Evolutionary conservation across 148 eudicot genomes (phyloP), one percentile per base, ranked within the genome.

Genomic region (Vaccinium macrocarpon): DNA sequence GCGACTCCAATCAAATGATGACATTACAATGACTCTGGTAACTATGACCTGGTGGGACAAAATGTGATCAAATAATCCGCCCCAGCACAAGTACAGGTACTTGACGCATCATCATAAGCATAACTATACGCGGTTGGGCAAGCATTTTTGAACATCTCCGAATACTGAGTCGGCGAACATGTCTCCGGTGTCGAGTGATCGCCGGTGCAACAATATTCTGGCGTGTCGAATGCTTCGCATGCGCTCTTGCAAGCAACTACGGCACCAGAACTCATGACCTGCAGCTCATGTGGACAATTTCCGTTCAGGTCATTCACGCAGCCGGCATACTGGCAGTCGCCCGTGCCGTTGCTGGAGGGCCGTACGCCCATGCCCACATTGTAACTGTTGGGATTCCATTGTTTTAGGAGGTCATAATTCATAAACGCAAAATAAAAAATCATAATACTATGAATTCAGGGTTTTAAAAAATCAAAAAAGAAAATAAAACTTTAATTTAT

Each of bases 41-140:
- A 38, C 46, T 38, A 78, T 64, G 57, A 35, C 29, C 55, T 29
- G 42, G 76, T 64, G 6, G 97, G 95, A 84, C 98, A 96, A 77
- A 94, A 96, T 5, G 93, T 92, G 84, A 96, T 96, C 84, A 91
- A 76, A 76, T 96, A 96, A 74, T 94, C 92, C 0, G 96, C 55
- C 3, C 91, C 95, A 12, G 92, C 84, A 75, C 98, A 96, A n/a
- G 98, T 94, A 79, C 90, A 92, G 0, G 96, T 96, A 68, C 98
- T 96, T 0, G 98, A 85, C 6, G 88, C 89, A 82, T 96, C 98
- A 64, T 96, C 98, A 14, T 93, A 96, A 0, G 98, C 98, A 38
- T 96, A 96, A 81, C 96, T 94, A 66, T 94, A 95, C 1, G 98
- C 97, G 3, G 89, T 80, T 0, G 98, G 98, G 76, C 98, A 95